Percentiles rank a stretch among this genome's conserved stretches.
Evolutionary conservation across 31 red algal species (phyloP).

Genomic region (Endocladia muricata): DNA sequence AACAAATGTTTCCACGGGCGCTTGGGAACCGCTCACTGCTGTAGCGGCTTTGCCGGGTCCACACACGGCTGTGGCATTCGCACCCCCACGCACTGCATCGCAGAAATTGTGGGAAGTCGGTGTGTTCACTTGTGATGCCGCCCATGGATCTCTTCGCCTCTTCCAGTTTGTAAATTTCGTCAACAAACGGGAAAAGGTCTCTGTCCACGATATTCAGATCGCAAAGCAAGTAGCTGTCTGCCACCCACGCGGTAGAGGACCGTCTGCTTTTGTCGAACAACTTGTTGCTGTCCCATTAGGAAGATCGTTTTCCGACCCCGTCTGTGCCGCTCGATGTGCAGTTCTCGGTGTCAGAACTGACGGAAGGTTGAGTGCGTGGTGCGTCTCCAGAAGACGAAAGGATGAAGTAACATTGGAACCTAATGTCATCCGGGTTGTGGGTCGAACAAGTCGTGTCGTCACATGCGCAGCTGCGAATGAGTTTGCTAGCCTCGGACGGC

Average conservation of each 20-base stretch:
- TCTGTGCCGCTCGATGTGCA: conserved; percentile 11
- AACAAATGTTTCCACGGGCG: conserved; percentile 50
- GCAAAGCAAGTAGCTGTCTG: conserved; percentile 51
- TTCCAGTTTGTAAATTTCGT: conserved; percentile 54
- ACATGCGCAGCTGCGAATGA: conserved; percentile 39
- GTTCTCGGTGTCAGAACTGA: conserved; percentile 31
- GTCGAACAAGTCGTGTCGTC: conserved; percentile 18
- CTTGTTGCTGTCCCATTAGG: conserved; percentile 19
- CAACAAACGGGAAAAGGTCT: conserved; percentile 23
- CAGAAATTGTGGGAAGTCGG: conserved; percentile 48
- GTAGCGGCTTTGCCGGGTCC: conserved; percentile 55
- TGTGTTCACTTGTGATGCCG: conserved; percentile 50
- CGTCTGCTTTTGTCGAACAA: conserved; percentile 12
- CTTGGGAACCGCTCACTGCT: conserved; percentile 47
- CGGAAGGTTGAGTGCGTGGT: conserved; percentile 35
- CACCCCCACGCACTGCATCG: conserved; percentile 15
- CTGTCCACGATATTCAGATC: conserved; percentile 48
- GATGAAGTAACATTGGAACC: conserved; percentile 34
- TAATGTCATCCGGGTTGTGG: conserved; percentile 16
- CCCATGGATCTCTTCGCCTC: conserved; percentile 38
- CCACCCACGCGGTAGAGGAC: conserved; percentile 11
- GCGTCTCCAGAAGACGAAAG: conserved; percentile 13
- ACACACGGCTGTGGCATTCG: conserved; percentile 59
- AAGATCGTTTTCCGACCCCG: conserved; percentile 5
- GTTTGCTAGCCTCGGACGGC: conserved; percentile 22